These are phyloP conservation scores for Sequoia sempervirens DNA, from an alignment of 75 land plant genomes.

Conservation along the genomic window DNA sequence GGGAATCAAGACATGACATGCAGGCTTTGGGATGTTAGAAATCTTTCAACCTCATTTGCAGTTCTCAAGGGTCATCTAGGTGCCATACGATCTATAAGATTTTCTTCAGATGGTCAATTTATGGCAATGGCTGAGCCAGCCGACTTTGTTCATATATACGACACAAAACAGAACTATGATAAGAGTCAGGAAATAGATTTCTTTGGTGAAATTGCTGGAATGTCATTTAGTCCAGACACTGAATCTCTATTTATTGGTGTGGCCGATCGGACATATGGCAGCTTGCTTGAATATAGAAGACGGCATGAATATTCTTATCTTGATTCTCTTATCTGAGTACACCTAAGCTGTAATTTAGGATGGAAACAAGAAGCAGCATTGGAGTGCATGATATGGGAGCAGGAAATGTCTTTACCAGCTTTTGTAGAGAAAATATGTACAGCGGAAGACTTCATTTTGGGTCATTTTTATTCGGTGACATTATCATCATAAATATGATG, in stretches of 20 bases:
- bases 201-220: conserved; percentile 92
- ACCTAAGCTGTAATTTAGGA: neutral
- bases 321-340: conserved; percentile 30
- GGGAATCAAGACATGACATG: conserved; percentile 97
- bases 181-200: conserved; percentile 85
- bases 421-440: conserved; percentile 13
- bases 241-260: conserved; percentile 86
- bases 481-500: neutral
- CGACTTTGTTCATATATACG: conserved; percentile 91
- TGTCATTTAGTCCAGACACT: conserved; percentile 89
- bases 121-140: conserved; percentile 97
- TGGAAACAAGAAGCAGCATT: neutral
- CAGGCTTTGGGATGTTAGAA: conserved; percentile 83
- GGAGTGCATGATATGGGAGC: neutral
- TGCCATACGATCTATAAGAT: conserved; percentile 83
- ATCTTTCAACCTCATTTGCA: conserved; percentile 58
- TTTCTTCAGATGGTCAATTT: conserved; percentile 80
- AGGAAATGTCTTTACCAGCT: neutral
- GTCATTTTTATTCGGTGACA: conserved; percentile 3
- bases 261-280: conserved; percentile 91
- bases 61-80: conserved; percentile 85
- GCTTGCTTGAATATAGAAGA: conserved; percentile 74
- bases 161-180: conserved; percentile 55
- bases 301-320: conserved; percentile 51
- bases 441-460: neutral